Evolutionary conservation across 805 yeast species (phyloP).

Genomic region (Ogataea haglerorum): DNA sequence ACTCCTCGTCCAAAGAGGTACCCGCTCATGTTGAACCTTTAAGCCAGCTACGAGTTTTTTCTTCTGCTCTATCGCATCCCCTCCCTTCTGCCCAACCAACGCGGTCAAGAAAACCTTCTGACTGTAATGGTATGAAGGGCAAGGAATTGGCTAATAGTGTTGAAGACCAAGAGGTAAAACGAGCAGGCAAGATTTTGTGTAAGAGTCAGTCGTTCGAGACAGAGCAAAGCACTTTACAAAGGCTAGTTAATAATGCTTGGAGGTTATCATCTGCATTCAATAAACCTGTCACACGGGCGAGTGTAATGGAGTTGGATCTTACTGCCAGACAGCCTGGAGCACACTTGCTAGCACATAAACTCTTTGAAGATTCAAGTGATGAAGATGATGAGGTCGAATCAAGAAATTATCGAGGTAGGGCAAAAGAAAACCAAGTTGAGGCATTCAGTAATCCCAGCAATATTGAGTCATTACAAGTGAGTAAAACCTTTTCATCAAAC

Average conservation of each 20-base stretch:
- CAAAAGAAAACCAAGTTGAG: too few species aligned
- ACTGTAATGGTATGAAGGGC: too few species aligned
- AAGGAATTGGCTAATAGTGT: too few species aligned
- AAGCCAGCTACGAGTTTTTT: background rate
- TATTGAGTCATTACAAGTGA: background rate
- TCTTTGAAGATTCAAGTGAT: conserved; percentile 31
- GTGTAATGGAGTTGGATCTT: background rate
- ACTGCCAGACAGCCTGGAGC: too few species aligned
- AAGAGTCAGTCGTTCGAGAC: too few species aligned
- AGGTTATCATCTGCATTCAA: conserved; percentile 13
- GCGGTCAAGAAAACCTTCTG: too few species aligned
- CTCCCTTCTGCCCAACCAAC: too few species aligned
- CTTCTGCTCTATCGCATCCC: background rate
- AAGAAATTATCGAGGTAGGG: too few species aligned
- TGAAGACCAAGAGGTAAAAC: too few species aligned
- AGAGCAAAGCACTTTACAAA: background rate
- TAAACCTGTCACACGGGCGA: conserved; percentile 6
- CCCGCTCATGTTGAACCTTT: conserved; percentile 24
- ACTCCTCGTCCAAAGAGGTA: conserved; percentile 47
- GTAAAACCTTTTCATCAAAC: background rate
- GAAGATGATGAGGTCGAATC: conserved; percentile 16
- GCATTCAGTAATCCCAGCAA: too few species aligned
- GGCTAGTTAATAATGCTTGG: background rate
- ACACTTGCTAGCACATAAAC: conserved; percentile 8
- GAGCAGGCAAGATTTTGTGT: too few species aligned